phyloP scores from a whole-genome alignment of 2,329 filamentous ascomycete genomes.

The Exutisphaerella laricina region DNA sequence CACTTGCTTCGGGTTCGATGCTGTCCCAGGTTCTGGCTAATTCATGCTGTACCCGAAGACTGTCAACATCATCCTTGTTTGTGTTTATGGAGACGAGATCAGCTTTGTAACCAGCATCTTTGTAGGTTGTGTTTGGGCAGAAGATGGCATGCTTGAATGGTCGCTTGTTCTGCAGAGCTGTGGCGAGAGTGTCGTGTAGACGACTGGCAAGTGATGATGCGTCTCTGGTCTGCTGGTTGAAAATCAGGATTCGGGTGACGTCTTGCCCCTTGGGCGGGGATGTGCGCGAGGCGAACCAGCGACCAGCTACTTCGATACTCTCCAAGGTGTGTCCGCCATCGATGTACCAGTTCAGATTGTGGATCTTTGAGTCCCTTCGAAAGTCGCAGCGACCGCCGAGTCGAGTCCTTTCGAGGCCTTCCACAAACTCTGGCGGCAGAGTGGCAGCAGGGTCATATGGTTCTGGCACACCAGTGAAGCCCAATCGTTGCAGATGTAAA shows the following conservation, averaged over 20 bases:
- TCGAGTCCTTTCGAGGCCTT: conserved; percentile 60
- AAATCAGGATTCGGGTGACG: conserved; percentile 60
- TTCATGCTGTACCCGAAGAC: conserved; percentile 60
- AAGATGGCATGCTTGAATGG: conserved; percentile 72
- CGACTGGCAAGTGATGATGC: conserved; percentile 59
- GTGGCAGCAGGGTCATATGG: conserved; percentile 36
- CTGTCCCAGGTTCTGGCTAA: conserved; percentile 57
- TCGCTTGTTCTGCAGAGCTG: conserved; percentile 34
- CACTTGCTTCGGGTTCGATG: conserved; percentile 48
- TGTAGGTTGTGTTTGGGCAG: conserved; percentile 69
- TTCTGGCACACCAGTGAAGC: conserved; percentile 38
- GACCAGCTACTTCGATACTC: conserved; percentile 68
- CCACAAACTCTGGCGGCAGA: conserved; percentile 57
- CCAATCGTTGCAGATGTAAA: conserved; percentile 50
- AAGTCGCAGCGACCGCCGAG: conserved; percentile 75
- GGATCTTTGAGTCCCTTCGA: conserved; percentile 46
- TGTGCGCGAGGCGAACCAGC: conserved; percentile 61
- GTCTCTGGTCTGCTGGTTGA: conserved; percentile 89
- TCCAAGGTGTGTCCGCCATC: conserved; percentile 87
- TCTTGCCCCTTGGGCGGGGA: conserved; percentile 14
- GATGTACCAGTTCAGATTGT: conserved; percentile 65
- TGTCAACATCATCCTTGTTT: conserved; percentile 52
- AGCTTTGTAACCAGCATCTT: conserved; percentile 54
- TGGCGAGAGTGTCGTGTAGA: conserved; percentile 54
- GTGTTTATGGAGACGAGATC: conserved; percentile 60